Base-by-base conservation (phyloP, 176 grass and related monocot genomes). In the Musa troglodytarum region DNA sequence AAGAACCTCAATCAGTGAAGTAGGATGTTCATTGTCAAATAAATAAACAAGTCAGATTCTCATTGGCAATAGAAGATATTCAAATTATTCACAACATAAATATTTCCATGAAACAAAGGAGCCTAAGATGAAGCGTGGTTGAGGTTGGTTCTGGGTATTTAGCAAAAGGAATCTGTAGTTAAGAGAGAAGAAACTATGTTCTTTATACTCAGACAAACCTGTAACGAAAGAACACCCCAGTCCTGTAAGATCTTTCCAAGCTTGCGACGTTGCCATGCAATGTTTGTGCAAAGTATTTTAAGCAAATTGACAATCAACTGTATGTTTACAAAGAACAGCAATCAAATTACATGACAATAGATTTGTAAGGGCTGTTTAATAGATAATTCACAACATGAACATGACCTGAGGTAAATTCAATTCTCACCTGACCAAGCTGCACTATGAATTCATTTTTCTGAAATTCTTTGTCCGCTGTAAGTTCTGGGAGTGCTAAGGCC, bases 231-330 rank as follows among this genome's bases (percentile, higher is more conserved):
- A 68, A 89, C 80, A 83, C 94, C 91, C 94, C 94, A 98, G 63
- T 98, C 94, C 72, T 98, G 94, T 73, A 98, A 85, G 63, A 86
- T 91, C 81, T 98, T 98, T 61, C 94, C 94, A 86, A 98, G 94
- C 80, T 98, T 98, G 68, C 90, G 94, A 4, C 94, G 81, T 82
- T 98, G 94, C 94, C 94, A 98, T 87, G 94, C 85, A 86, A 82
- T 87, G 71, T 97, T 93, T 85, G 90, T 89, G 83, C 90, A 97
- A 43, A 93, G 84, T 80, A 97, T 97, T 85, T 97, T 97, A 52
- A 97, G 82, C 84, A 91, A 82, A 74, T 90, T 90, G 74, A 84
- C 73, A 77, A 93, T 78, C 81, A 97, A 77, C 94, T 97, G 77
- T 43, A 77, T 52, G 78, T 64, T 76, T 26, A 20, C n/a, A 64